Conservation (phyloP, 2,329 filamentous ascomycete genomes). For the Colletotrichum caudatum region DNA sequence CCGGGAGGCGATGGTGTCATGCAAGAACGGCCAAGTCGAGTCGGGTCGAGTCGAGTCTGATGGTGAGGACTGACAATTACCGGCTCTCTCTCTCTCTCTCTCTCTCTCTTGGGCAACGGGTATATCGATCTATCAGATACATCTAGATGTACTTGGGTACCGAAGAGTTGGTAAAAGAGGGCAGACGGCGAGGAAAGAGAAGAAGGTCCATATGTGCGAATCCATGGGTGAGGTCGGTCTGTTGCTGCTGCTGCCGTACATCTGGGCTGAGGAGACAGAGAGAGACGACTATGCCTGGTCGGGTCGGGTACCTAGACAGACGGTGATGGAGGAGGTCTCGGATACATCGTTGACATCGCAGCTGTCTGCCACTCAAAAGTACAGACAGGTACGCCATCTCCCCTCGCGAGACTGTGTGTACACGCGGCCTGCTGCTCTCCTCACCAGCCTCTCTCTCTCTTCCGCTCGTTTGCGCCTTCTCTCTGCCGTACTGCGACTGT, state of each 20-base stretch:
- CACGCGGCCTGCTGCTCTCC: conserved; percentile 11
- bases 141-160: not conserved
- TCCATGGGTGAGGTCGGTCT: conserved; percentile 11
- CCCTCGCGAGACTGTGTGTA: not conserved
- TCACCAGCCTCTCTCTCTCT: not conserved
- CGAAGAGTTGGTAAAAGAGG: not conserved
- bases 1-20: not conserved
- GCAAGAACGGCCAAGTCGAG: conserved; percentile 2
- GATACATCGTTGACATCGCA: not conserved
- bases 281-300: not conserved
- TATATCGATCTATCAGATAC: not conserved
- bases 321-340: not conserved
- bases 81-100: not conserved
- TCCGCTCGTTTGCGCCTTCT: not conserved
- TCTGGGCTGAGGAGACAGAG: not conserved
- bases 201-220: not conserved
- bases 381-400: not conserved
- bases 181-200: not conserved
- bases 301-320: not conserved
- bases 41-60: conserved; percentile 8
- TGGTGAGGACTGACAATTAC: not conserved
- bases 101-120: not conserved
- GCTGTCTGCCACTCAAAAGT: not conserved
- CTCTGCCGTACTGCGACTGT: conserved; percentile 9
- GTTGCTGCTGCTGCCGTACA: not conserved